Conservation (phyloP, 2,329 filamentous ascomycete genomes). For the Colletotrichum orbiculare region DNA sequence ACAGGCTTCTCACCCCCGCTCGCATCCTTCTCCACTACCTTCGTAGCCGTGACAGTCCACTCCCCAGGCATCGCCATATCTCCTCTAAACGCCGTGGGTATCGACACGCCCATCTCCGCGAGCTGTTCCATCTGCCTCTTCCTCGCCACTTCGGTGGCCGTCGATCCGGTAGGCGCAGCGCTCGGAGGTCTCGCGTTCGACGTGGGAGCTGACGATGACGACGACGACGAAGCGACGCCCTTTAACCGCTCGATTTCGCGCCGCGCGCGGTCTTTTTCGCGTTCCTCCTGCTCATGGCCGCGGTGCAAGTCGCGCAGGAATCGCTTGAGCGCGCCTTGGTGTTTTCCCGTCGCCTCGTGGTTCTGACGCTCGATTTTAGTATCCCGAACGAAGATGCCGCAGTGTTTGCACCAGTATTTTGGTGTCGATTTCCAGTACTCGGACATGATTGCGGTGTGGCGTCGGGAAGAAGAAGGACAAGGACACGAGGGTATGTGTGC, state of each 20-base stretch:
- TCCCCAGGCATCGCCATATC: conserved; percentile 91
- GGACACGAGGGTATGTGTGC: too few relatives aligned
- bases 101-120: conserved; percentile 84
- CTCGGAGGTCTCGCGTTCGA: conserved; percentile 22
- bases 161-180: conserved; percentile 31
- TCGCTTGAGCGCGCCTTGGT: conserved; percentile 88
- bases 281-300: conserved; percentile 81
- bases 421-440: conserved; percentile 99
- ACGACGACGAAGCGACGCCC: conserved; percentile 70
- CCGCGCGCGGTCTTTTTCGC: conserved; percentile 84
- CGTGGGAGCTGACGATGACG: conserved; percentile 45
- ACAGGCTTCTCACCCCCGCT: conserved; percentile 51
- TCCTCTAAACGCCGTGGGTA: conserved; percentile 81
- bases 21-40: conserved; percentile 60
- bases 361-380: conserved; percentile 90
- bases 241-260: conserved; percentile 89
- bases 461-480: too few relatives aligned
- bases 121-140: conserved; percentile 90
- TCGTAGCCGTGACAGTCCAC: conserved; percentile 80
- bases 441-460: conserved; percentile 69
- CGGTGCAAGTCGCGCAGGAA: conserved; percentile 91
- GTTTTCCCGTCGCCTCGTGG: conserved; percentile 87
- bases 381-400: conserved; percentile 89
- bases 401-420: conserved; percentile 99
- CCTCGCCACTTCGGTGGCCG: conserved; percentile 70